Evolutionary conservation across 2,329 filamentous ascomycete species (phyloP), one percentile per base, ranked within the genome.

Genomic region (Sclerotinia subarctica): DNA sequence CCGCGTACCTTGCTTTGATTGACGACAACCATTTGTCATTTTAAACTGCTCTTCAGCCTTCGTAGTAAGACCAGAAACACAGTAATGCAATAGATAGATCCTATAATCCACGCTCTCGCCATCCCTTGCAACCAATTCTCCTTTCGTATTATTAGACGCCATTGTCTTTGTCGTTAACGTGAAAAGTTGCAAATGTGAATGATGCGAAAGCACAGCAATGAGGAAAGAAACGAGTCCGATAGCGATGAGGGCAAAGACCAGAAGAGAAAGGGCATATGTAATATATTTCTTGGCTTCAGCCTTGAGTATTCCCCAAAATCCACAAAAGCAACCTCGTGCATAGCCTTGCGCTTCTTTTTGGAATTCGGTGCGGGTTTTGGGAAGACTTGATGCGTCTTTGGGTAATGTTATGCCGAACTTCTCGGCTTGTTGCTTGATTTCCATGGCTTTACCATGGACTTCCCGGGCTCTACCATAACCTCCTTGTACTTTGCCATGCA

Each of bases 61-160:
- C 15, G 29, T 15, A 35, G 59, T 38, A 51, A 63, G 59, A 26
- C 59, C 59, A 13, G 32, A 38, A n/a, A 51, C 46, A 51, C 59
- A 63, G 6, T 63, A 63, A 26, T 63, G 59, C 46, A 63, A 26
- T 7, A 51, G n/a, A 63, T 51, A 51, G 15, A 63, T 38, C 5
- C 24, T 63, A 26, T 63, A 63, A 11, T 51, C 29, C 6, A 63
- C 46, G 15, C 15, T 63, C 32, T 51, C 57, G 4, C 26, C 32
- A 24, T 13, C 8, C 19, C 7, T 63, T 26, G 46, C n/a, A 26
- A 21, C 17, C 2, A 26, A 15, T 1, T 7, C 32, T 26, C 46
- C 46, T 21, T 32, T 26, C 32, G 29, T 26, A 21, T 15, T 19
- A 38, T 51, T 15, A 15, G n/a, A 5, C 32, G 21, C 5, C 15